A percentile compares a stretch with the other conserved stretches of the same genome.
These are phyloP conservation scores for Malus hybrid DNA, from an alignment of 331 rosid genomes.

Conservation along the genomic window DNA sequence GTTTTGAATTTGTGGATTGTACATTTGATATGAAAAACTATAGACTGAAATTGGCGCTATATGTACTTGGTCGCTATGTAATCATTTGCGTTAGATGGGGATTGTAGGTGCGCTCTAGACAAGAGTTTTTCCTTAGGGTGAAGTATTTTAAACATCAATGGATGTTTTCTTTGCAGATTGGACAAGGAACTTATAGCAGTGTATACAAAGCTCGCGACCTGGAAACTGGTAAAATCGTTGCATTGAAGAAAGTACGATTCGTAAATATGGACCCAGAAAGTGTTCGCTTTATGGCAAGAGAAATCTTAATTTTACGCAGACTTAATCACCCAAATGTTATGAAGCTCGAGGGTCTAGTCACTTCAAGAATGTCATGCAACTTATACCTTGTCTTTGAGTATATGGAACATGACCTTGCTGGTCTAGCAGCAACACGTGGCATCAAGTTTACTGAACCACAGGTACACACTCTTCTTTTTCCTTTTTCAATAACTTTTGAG, in stretches of 20 bases:
- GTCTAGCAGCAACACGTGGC: conserved; percentile 51
- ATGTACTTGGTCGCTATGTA: neutral
- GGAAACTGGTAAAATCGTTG: conserved; percentile 78
- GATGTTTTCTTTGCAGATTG: neutral
- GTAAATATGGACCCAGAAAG: conserved; percentile 75
- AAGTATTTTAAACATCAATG: neutral
- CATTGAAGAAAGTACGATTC: conserved; percentile 85
- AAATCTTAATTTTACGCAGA: conserved; percentile 73
- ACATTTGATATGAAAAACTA: neutral
- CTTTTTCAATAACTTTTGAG: neutral
- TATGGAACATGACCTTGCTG: conserved; percentile 97
- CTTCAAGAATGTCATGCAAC: conserved; percentile 69
- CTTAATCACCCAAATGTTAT: conserved; percentile 91
- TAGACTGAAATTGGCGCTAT: neutral
- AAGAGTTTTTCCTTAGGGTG: neutral
- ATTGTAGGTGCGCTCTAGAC: neutral
- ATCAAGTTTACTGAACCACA: conserved; percentile 69
- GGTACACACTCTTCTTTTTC: conserved; percentile 29
- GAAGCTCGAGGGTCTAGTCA: conserved; percentile 79
- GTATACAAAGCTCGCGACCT: conserved; percentile 82
- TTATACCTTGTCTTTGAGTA: conserved; percentile 89
- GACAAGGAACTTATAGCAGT: conserved; percentile 51
- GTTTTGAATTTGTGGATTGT: neutral
- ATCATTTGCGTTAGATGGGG: neutral
- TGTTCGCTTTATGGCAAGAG: conserved; percentile 97